phyloP scores from a whole-genome alignment of 139 green algal genomes.

The Chlamydomonas eustigma region DNA sequence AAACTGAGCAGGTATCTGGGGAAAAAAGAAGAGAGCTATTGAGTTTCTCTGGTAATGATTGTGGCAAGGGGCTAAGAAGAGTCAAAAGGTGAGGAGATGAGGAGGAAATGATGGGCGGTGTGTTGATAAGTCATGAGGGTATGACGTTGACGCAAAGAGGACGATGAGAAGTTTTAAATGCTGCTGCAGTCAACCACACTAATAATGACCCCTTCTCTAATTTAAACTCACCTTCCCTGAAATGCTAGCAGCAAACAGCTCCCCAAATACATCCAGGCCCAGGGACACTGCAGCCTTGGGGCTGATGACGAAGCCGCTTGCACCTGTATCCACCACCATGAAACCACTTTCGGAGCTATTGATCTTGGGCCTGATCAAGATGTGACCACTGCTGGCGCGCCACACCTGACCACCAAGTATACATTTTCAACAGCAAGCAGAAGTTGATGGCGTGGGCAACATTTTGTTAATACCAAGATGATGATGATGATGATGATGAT shows the following conservation, averaged over 20 bases:
- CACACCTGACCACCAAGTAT: too few species aligned
- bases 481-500: too few species aligned
- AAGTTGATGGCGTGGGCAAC: too few species aligned
- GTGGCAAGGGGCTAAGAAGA: background rate
- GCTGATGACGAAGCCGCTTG: constrained; percentile 46
- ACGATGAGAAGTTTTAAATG: background rate
- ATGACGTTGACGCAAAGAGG: background rate
- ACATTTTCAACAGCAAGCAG: too few species aligned
- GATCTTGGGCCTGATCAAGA: constrained; percentile 25
- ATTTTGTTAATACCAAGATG: too few species aligned
- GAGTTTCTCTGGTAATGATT: too few species aligned
- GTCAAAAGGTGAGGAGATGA: background rate
- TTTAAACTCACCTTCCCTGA: constrained; percentile 31
- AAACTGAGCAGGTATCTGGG: constrained; percentile 27
- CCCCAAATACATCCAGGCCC: constrained; percentile 32
- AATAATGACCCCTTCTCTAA: background rate
- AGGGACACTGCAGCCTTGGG: constrained; percentile 16
- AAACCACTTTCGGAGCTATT: constrained; percentile 37
- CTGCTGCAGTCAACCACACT: background rate
- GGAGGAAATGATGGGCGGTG: background rate
- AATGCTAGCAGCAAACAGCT: constrained; percentile 37
- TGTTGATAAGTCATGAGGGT: background rate
- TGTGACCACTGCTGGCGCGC: constrained; percentile 27
- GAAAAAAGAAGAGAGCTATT: too few species aligned
- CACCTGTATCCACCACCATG: constrained; percentile 47